These are phyloP conservation scores for Hymenoscyphus repandus DNA, from an alignment of 2,329 filamentous ascomycete species.

Conservation along the genomic window DNA sequence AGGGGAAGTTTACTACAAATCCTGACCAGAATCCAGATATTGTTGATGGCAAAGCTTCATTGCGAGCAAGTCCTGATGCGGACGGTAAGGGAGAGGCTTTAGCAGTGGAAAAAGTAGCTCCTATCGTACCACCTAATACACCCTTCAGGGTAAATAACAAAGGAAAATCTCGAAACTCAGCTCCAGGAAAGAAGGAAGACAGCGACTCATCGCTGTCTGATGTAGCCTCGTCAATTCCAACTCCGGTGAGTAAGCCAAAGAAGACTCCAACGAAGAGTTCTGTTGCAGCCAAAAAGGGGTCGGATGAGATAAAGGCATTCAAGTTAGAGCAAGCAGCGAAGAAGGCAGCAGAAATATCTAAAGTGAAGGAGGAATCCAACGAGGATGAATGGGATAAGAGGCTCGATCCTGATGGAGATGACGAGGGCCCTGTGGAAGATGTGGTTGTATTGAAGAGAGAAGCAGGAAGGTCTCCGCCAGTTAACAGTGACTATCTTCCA, in stretches of 20 bases:
- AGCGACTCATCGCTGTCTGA: slow-evolving; percentile 21
- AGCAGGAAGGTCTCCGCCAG: slow-evolving; percentile 53
- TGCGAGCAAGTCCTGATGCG: slow-evolving; percentile 29
- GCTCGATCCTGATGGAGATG: slow-evolving; percentile 27
- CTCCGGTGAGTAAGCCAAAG: slow-evolving; percentile 18
- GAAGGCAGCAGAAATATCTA: slow-evolving; percentile 19
- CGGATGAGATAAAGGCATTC: slow-evolving; percentile 30
- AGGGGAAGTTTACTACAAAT: slow-evolving; percentile 24
- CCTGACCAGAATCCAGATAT: slow-evolving; percentile 29
- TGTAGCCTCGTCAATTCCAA: slow-evolving; percentile 2
- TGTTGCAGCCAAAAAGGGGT: slow-evolving; percentile 29
- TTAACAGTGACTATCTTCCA: slow-evolving; percentile 79
- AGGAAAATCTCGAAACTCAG: slow-evolving; percentile 2
- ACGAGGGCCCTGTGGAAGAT: slow-evolving; percentile 24
- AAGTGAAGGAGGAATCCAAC: slow-evolving; percentile 23
- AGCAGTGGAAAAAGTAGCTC: slow-evolving; percentile 14
- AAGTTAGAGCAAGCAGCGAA: slow-evolving; percentile 28
- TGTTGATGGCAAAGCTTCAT: slow-evolving; percentile 27
- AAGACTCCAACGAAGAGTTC: slow-evolving; percentile 29
- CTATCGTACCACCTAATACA: neutral
- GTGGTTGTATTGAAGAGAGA: slow-evolving; percentile 26
- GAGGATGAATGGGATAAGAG: slow-evolving; percentile 27
- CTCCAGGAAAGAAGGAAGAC: slow-evolving; percentile 14
- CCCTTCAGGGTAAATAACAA: slow-evolving; percentile 9
- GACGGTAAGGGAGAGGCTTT: slow-evolving; percentile 27